These are phyloP conservation scores for Kwoniella shivajii DNA, from an alignment of 1,284 basidiomycete genomes.

Conservation along the genomic window DNA sequence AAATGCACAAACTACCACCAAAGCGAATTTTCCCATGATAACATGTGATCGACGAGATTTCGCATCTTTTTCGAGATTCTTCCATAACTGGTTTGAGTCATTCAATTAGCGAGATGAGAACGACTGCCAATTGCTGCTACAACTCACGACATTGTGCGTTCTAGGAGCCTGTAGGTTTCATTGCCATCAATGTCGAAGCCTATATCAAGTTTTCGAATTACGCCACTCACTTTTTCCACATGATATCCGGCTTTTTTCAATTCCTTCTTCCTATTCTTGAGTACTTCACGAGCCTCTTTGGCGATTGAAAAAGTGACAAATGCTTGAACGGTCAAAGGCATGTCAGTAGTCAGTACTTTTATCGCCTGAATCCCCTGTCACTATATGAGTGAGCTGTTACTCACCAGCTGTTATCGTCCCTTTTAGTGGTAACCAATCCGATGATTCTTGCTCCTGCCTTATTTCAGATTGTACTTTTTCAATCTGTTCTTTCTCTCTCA, in stretches of 20 bases:
- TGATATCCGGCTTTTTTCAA: slow-evolving; percentile 16
- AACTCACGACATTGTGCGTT: slow-evolving; percentile 25
- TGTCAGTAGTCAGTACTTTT: not conserved
- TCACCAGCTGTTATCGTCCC: slow-evolving; percentile 19
- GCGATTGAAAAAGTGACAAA: slow-evolving; percentile 34
- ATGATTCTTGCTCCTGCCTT: slow-evolving; percentile 10
- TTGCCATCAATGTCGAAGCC: not conserved
- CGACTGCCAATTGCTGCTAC: not conserved
- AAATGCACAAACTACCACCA: slow-evolving; percentile 33
- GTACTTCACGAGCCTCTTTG: slow-evolving; percentile 22
- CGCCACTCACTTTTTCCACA: slow-evolving; percentile 15
- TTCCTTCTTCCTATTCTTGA: slow-evolving; percentile 14
- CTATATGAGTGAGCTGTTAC: not conserved
- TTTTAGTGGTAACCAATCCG: slow-evolving; percentile 3
- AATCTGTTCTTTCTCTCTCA: slow-evolving; percentile 15
- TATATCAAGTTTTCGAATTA: not conserved
- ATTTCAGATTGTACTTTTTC: slow-evolving; percentile 16
- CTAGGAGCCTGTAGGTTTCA: slow-evolving; percentile 23
- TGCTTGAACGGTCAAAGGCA: slow-evolving; percentile 14
- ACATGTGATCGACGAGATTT: slow-evolving; percentile 19
- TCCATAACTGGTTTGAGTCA: slow-evolving; percentile 28
- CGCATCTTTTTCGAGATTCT: slow-evolving; percentile 34
- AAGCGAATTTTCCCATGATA: slow-evolving; percentile 23
- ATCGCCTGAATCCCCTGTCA: not conserved
- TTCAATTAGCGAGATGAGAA: not conserved